phyloP scores from a whole-genome alignment of 768 basidiomycete genomes.

The Phlebiopsis flavidoalba region DNA sequence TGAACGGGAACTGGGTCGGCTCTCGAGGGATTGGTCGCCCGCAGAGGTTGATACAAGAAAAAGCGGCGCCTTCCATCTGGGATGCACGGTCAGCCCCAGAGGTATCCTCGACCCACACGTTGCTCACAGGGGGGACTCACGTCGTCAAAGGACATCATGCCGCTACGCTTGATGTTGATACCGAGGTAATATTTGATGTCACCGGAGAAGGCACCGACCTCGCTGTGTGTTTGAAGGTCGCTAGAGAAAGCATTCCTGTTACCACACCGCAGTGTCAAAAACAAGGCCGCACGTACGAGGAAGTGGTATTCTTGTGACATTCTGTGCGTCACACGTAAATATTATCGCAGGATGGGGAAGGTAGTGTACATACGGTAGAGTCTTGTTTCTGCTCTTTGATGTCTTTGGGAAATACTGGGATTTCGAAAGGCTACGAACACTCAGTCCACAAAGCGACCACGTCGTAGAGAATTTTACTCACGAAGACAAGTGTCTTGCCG shows the following conservation, averaged over 20 bases:
- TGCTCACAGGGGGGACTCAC: too few relatives aligned
- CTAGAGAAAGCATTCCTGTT: neutral
- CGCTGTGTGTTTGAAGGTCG: neutral
- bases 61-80: constrained; percentile 6
- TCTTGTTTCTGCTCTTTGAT: neutral
- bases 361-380: neutral
- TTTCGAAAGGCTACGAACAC: neutral
- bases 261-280: neutral
- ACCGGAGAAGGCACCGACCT: constrained; percentile 3
- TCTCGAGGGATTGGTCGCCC: neutral
- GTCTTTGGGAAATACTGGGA: neutral
- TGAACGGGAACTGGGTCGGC: neutral
- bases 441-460: neutral
- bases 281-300: neutral
- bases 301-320: neutral
- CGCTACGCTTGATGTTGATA: constrained; percentile 1
- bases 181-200: constrained; percentile 7
- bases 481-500: neutral
- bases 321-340: neutral
- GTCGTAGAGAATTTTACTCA: neutral
- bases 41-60: constrained; percentile 1
- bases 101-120: neutral
- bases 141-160: constrained; percentile 3
- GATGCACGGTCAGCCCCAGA: neutral
- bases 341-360: neutral